Evolutionary conservation across 2,329 filamentous ascomycete species (phyloP).

Genomic region (Ceratocystiopsis sp.): DNA sequence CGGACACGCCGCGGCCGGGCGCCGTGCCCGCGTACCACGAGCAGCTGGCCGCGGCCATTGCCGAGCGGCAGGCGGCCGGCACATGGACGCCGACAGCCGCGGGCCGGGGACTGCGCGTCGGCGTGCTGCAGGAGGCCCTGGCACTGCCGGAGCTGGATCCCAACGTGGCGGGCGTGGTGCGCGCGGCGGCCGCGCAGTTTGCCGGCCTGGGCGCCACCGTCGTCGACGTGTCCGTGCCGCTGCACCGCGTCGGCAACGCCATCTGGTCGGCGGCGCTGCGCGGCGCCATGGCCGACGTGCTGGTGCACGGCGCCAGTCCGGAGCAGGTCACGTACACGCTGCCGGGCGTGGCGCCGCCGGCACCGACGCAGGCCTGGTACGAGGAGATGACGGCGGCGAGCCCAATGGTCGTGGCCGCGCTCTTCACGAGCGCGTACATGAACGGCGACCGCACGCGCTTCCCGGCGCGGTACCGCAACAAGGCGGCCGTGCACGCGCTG

Average conservation of each 20-base stretch:
- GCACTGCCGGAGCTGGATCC: slow-evolving; percentile 19
- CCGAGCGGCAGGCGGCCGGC: slow-evolving; percentile 7
- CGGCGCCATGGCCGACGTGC: slow-evolving; percentile 16
- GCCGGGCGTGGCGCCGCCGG: slow-evolving; percentile 14
- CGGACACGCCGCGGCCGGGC: slow-evolving; percentile 19
- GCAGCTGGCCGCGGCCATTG: slow-evolving; percentile 12
- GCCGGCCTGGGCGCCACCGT: slow-evolving; percentile 24
- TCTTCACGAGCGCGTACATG: slow-evolving; percentile 21
- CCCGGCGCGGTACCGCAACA: slow-evolving; percentile 19
- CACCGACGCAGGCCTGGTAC: slow-evolving; percentile 22
- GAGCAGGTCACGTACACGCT: slow-evolving; percentile 16
- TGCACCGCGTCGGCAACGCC: slow-evolving; percentile 26
- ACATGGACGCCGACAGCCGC: slow-evolving; percentile 13
- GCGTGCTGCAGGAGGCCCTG: slow-evolving; percentile 27
- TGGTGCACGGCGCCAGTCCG: slow-evolving; percentile 15
- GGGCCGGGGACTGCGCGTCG: slow-evolving; percentile 24
- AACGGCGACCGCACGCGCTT: slow-evolving; percentile 12
- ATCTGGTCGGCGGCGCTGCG: slow-evolving; percentile 29
- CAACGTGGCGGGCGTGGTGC: slow-evolving; percentile 20
- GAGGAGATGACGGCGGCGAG: slow-evolving; percentile 25
- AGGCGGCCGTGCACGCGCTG: slow-evolving; percentile 27
- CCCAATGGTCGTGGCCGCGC: slow-evolving; percentile 26
- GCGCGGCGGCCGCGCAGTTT: slow-evolving; percentile 21
- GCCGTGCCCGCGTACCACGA: slow-evolving; percentile 18
- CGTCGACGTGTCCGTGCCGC: slow-evolving; percentile 26